Evolutionary conservation across 2,329 filamentous ascomycete species (phyloP), one percentile per base, ranked within the genome.

Genomic region (Madurella mycetomatis): DNA sequence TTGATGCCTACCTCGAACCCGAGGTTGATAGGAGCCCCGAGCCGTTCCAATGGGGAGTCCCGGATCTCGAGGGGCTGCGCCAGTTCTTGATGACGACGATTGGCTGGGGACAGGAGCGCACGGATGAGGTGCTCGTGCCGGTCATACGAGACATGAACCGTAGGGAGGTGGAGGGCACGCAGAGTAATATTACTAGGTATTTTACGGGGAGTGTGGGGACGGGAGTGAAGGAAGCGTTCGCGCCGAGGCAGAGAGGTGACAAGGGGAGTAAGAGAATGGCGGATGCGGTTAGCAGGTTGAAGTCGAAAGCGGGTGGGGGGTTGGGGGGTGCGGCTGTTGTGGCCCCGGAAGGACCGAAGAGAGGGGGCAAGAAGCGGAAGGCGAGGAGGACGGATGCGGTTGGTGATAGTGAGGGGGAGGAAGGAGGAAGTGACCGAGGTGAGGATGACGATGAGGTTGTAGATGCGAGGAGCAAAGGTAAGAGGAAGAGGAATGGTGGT

Each of bases 121-220:
- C 92, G 0, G 94, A 99, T 65, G 94, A 99, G 70, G 88, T 99
- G 2, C 81, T 99, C 1, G 90, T 99, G 1, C 94, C 94, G 0
- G 95, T 99, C 1, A 94, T 99, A 59, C 81, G 86, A 53, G 94
- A 99, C 66, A 95, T 99, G 88, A 97, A 97, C 68, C 82, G 84
- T 4, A 80, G 94, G 40, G 88, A 90, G 60, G 79, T 84, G 30
- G 94, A 97, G 72, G 94, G 94, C 7, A 97, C 92, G 16, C 94
- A 99, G 75, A 86, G 85, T 55, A 99, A 99, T 63, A 96, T 99
- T 61, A 99, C 94, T n/a, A 79, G 85, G 19, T 99, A 86, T 70
- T 96, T 97, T 68, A 82, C 84, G 12, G 92, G 92, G 0, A 72
- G 75, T 4, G 85, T 90, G 9, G 67, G 65, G 9, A 58, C 55